Evolutionary conservation across 768 basidiomycete species (phyloP).

Genomic region (Auriscalpium vulgare): DNA sequence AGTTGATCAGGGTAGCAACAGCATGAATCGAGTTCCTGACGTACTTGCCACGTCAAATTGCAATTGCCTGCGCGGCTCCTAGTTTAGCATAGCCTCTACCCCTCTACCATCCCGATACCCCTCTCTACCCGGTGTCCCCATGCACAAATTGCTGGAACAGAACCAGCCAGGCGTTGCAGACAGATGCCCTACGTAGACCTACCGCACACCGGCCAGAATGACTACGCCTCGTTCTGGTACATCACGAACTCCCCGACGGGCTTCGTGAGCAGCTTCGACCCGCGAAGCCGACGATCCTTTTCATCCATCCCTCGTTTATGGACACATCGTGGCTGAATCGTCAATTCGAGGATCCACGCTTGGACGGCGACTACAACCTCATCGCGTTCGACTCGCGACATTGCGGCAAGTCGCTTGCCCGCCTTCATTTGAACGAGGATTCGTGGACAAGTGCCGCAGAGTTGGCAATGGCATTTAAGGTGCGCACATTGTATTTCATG

Average conservation of each 20-base stretch:
- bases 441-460: conserved; percentile 23
- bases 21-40: no score
- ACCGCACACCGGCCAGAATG: conserved; percentile 4
- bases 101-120: no score
- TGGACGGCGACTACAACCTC: conserved; percentile 18
- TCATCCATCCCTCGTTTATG: conserved; percentile 21
- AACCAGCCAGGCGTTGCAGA: no score
- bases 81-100: no score
- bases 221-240: conserved; percentile 21
- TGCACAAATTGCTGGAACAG: no score
- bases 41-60: no score
- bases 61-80: no score
- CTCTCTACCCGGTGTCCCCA: no score
- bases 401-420: conserved; percentile 14
- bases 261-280: conserved; percentile 17
- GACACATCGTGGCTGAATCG: conserved; percentile 20
- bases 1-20: no score
- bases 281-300: conserved; percentile 19
- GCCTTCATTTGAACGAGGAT: conserved; percentile 17
- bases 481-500: not conserved
- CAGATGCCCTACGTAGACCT: conserved; percentile 18
- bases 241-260: conserved; percentile 20
- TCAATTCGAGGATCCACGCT: conserved; percentile 20
- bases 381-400: conserved; percentile 23
- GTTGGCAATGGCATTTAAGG: conserved; percentile 17